phyloP scores from a whole-genome alignment of 306 rosid genomes.

The Boehmeria nivea region DNA sequence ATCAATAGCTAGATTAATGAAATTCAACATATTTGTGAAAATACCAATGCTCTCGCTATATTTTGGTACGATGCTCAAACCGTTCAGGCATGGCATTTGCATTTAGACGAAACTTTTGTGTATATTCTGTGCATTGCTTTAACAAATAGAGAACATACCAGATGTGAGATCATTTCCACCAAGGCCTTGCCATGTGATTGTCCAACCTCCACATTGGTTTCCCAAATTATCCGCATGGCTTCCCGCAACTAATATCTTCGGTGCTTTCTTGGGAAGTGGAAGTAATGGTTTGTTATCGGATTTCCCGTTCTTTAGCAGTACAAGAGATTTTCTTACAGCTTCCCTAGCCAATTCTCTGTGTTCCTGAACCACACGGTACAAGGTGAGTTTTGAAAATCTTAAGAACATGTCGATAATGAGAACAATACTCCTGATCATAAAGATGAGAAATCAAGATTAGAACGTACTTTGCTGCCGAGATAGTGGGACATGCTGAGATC shows the following conservation, averaged over 20 bases:
- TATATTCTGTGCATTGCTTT: too few species aligned
- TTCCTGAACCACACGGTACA: slow-evolving; percentile 43
- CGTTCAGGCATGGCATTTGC: background rate
- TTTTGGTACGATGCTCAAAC: background rate
- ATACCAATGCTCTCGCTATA: background rate
- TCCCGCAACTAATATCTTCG: slow-evolving; percentile 75
- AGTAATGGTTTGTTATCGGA: slow-evolving; percentile 47
- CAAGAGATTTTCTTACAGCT: slow-evolving; percentile 90
- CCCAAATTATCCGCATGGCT: slow-evolving; percentile 89
- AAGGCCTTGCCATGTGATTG: slow-evolving; percentile 91
- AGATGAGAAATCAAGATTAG: background rate
- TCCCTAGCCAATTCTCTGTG: slow-evolving; percentile 88
- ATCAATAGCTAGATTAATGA: background rate
- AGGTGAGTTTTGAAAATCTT: too few species aligned
- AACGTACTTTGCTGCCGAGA: slow-evolving; percentile 59
- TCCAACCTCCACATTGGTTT: slow-evolving; percentile 96
- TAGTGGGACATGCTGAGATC: slow-evolving; percentile 62
- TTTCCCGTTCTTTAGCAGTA: slow-evolving; percentile 76
- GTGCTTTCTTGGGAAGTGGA: slow-evolving; percentile 82
- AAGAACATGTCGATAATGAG: background rate
- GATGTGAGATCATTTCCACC: slow-evolving; percentile 58
- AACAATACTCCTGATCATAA: slow-evolving; percentile 2
- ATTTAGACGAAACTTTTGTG: too few species aligned
- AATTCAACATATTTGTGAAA: background rate
- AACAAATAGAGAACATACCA: slow-evolving; percentile 43